Percentiles rank a stretch among this genome's conserved stretches.
Evolutionary conservation across 495 filamentous ascomycete species (phyloP).

Genomic region (Tuber umbilicatum): DNA sequence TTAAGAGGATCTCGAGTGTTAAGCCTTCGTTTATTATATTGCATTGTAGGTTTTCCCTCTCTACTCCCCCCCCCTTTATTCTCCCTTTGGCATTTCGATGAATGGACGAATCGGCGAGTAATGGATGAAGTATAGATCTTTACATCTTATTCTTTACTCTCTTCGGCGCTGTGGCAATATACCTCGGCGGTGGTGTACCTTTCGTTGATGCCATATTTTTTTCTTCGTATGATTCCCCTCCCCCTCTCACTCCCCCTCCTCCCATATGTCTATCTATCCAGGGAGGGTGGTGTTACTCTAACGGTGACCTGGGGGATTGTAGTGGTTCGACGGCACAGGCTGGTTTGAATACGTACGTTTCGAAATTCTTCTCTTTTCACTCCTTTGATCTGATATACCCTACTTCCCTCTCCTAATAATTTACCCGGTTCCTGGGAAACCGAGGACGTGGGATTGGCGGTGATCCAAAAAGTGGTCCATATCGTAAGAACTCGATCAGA

Average conservation of each 20-base stretch:
- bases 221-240: slow-evolving; percentile 44
- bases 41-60: slow-evolving; percentile 15
- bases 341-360: slow-evolving; percentile 65
- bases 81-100: neutral
- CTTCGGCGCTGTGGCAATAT: slow-evolving; percentile 69
- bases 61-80: neutral
- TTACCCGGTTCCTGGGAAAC: neutral
- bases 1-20: slow-evolving; percentile 11
- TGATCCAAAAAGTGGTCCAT: neutral
- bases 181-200: slow-evolving; percentile 48
- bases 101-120: slow-evolving; percentile 6
- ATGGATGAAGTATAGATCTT: slow-evolving; percentile 50
- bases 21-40: slow-evolving; percentile 26
- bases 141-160: slow-evolving; percentile 66
- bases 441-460: neutral
- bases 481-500: neutral
- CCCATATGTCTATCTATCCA: neutral
- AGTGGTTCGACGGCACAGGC: slow-evolving; percentile 76
- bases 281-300: neutral
- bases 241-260: neutral
- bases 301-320: neutral
- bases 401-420: neutral
- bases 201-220: slow-evolving; percentile 90
- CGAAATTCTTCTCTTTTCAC: neutral
- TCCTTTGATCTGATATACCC: neutral